Evolutionary conservation across 805 yeast species (phyloP).

Genomic region (Lipomyces chichibuensis): DNA sequence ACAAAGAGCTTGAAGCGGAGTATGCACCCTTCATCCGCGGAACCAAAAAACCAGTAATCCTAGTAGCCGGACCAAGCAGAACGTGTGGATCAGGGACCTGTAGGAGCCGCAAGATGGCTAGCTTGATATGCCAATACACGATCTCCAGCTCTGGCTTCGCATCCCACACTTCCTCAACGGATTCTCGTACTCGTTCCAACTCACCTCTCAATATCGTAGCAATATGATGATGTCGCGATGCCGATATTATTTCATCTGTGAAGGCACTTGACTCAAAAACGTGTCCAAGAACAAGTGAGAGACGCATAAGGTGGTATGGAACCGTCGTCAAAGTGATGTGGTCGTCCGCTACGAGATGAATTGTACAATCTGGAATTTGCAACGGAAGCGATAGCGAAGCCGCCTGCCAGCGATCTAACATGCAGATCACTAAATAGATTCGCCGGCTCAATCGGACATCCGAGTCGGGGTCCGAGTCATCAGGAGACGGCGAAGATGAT

Average conservation of each 20-base stretch:
- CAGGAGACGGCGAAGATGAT: conserved; percentile 16
- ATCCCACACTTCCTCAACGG: conserved; percentile 37
- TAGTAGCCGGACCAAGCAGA: conserved; percentile 34
- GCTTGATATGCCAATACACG: conserved; percentile 34
- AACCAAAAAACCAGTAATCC: conserved; percentile 27
- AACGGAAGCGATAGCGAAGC: conserved; percentile 37
- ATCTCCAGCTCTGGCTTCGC: conserved; percentile 28
- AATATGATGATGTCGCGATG: conserved; percentile 14
- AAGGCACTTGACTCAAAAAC: conserved; percentile 27
- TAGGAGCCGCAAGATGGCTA: conserved; percentile 30
- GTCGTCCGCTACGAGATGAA: conserved; percentile 36
- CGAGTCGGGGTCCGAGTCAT: conserved; percentile 34
- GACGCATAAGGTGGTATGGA: conserved; percentile 32
- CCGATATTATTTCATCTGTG: conserved; percentile 16
- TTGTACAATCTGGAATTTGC: conserved; percentile 36
- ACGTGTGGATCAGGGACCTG: conserved; percentile 31
- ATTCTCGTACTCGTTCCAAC: conserved; percentile 37
- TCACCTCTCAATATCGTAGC: conserved; percentile 33
- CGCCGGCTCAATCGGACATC: conserved; percentile 37
- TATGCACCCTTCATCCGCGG: conserved; percentile 4
- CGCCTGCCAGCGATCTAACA: conserved; percentile 42
- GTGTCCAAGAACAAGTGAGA: conserved; percentile 38
- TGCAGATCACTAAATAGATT: conserved; percentile 38
- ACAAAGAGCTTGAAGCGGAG: conserved; percentile 25
- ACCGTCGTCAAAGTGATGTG: conserved; percentile 17